A percentile compares a stretch with the other conserved stretches of the same genome.
Conservation (phyloP, 371 early-diverging fungal genomes). For the Furculomyces boomerangus region DNA sequence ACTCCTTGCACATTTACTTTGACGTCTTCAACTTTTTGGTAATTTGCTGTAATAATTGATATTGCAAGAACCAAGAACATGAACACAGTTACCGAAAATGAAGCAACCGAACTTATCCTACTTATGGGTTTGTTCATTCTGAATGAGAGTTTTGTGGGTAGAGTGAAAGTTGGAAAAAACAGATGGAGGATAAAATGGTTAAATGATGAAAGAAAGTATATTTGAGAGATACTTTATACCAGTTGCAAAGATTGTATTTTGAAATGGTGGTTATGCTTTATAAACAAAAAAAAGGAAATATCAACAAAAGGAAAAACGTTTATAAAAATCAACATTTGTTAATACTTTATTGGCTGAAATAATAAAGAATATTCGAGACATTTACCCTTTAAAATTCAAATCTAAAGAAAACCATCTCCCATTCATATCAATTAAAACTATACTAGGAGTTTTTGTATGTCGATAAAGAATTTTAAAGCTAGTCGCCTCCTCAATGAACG, state of each 20-base stretch:
- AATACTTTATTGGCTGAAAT: too few species aligned
- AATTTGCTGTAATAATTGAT: not conserved
- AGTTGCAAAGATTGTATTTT: not conserved
- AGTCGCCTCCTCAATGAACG: too few species aligned
- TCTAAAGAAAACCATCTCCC: too few species aligned
- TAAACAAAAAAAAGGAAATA: not conserved
- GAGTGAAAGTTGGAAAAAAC: not conserved
- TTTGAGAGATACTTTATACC: not conserved
- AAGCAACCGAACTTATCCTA: not conserved
- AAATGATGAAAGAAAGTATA: not conserved
- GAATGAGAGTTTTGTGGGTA: not conserved
- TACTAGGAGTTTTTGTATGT: too few species aligned
- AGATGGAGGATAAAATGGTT: not conserved
- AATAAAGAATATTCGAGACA: too few species aligned
- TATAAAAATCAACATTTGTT: not conserved
- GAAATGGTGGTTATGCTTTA: not conserved
- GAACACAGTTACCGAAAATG: not conserved
- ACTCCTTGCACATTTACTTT: not conserved
- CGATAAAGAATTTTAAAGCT: too few species aligned
- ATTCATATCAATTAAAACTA: too few species aligned
- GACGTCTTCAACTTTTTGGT: not conserved
- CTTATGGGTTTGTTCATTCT: conserved; percentile 1
- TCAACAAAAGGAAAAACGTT: not conserved
- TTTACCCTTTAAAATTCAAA: too few species aligned
- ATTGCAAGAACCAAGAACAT: not conserved